Evolutionary conservation across 441 rosid species (phyloP).

Genomic region (Pelargonium cotyledonis): DNA sequence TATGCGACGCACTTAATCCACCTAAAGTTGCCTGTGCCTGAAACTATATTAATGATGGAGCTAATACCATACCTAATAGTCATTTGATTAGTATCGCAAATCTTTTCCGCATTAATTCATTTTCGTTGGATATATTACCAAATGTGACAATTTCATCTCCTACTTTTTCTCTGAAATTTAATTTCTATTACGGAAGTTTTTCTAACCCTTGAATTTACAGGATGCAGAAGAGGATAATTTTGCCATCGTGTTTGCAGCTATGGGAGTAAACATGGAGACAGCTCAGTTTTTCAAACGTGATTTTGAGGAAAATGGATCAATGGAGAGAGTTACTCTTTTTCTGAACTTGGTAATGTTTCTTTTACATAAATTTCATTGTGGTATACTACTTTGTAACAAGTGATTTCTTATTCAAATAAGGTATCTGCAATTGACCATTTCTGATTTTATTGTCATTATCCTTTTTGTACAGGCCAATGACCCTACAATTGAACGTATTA

Average conservation of each 20-base stretch:
- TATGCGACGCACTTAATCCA: background rate
- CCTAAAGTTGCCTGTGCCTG: background rate
- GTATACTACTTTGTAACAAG: background rate
- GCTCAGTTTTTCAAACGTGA: constrained; percentile 99
- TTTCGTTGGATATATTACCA: too few relatives aligned
- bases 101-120: too few relatives aligned
- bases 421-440: background rate
- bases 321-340: constrained; percentile 98
- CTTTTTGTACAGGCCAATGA: constrained; percentile 82
- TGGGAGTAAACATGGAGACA: constrained; percentile 99
- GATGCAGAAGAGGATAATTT: constrained; percentile 89
- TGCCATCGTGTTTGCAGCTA: constrained; percentile 97
- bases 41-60: background rate
- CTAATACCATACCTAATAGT: too few relatives aligned
- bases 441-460: constrained; percentile 2
- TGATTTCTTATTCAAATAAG: constrained; percentile 5
- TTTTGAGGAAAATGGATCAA: constrained; percentile 98
- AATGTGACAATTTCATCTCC: background rate
- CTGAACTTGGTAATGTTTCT: constrained; percentile 64
- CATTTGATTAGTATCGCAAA: too few relatives aligned
- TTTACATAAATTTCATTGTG: background rate
- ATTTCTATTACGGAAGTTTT: background rate
- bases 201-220: constrained; percentile 29
- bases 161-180: background rate
- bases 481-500: constrained; percentile 93